Conservation (phyloP, 495 filamentous ascomycete genomes). For the Penicillium silybi region DNA sequence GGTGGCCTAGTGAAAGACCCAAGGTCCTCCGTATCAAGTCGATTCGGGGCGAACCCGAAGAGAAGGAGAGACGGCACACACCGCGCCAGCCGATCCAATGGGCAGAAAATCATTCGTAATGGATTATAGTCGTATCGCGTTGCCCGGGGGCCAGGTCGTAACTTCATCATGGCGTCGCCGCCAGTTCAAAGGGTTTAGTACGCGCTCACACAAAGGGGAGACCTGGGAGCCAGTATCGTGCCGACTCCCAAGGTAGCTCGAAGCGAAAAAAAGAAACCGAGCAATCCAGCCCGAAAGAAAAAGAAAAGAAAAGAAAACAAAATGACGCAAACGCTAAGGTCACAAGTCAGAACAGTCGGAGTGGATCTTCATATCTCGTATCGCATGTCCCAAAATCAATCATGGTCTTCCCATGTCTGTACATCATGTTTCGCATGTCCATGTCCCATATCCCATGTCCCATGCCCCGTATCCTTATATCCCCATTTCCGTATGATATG, state of each 20-base stretch:
- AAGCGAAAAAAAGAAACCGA: constrained; percentile 2
- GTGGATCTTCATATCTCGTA: constrained; percentile 4
- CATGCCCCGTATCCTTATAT: background rate
- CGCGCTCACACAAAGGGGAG: constrained; percentile 1
- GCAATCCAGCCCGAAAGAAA: constrained; percentile 8
- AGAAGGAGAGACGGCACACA: background rate
- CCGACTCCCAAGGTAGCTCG: background rate
- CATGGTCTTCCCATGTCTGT: background rate
- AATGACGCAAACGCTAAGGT: constrained; percentile 1
- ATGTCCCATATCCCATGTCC: background rate
- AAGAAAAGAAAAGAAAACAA: too few species aligned
- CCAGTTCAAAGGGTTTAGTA: constrained; percentile 13
- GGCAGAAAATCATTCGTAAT: background rate
- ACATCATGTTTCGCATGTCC: background rate
- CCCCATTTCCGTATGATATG: constrained; percentile 1
- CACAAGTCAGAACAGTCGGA: constrained; percentile 1
- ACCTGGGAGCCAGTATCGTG: constrained; percentile 1
- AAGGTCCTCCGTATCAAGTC: background rate
- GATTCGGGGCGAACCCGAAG: background rate
- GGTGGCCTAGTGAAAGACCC: background rate
- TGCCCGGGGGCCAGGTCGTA: constrained; percentile 4
- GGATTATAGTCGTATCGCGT: background rate
- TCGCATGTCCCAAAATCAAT: background rate
- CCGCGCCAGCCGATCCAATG: background rate
- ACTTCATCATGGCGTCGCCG: constrained; percentile 20